phyloP scores from a whole-genome alignment of 176 grass and related monocot genomes.

The Avena eriantha region DNA sequence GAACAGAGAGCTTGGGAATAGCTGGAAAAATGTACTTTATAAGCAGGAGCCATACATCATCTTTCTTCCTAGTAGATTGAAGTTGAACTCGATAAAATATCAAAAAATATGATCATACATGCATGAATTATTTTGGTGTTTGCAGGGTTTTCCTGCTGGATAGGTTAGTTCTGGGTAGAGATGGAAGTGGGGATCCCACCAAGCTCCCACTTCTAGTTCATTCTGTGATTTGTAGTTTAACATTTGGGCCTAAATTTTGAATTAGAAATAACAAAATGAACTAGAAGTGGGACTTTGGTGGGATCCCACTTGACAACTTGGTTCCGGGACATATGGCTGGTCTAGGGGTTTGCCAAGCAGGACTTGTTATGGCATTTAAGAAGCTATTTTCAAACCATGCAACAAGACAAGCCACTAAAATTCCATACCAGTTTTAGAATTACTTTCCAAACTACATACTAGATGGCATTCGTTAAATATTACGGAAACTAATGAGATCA shows the following conservation, averaged over 20 bases:
- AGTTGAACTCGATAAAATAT: not conserved
- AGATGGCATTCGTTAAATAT: slow-evolving; percentile 1
- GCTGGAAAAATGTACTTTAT: slow-evolving; percentile 43
- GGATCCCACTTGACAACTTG: not conserved
- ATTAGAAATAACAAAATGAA: too few species aligned
- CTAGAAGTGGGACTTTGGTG: too few species aligned
- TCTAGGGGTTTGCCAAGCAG: slow-evolving; percentile 6
- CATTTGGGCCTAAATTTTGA: too few species aligned
- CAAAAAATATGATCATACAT: not conserved
- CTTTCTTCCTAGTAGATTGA: not conserved
- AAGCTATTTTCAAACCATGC: not conserved
- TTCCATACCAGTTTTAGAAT: not conserved
- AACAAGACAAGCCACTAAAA: not conserved
- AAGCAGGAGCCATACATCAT: slow-evolving; percentile 22
- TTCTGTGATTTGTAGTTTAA: too few species aligned
- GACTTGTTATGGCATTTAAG: not conserved
- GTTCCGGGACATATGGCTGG: not conserved
- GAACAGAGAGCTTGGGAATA: slow-evolving; percentile 25
- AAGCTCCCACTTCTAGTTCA: too few species aligned
- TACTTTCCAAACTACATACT: slow-evolving; percentile 26
- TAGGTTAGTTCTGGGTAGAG: not conserved
- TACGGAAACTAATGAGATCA: slow-evolving; percentile 11
- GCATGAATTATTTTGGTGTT: not conserved
- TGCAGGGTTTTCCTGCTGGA: not conserved
- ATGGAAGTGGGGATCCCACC: too few species aligned